Evolutionary conservation across 345 rosid genomes (phyloP), one percentile per base, ranked within the genome.

Genomic region (Syzygium aromaticum): DNA sequence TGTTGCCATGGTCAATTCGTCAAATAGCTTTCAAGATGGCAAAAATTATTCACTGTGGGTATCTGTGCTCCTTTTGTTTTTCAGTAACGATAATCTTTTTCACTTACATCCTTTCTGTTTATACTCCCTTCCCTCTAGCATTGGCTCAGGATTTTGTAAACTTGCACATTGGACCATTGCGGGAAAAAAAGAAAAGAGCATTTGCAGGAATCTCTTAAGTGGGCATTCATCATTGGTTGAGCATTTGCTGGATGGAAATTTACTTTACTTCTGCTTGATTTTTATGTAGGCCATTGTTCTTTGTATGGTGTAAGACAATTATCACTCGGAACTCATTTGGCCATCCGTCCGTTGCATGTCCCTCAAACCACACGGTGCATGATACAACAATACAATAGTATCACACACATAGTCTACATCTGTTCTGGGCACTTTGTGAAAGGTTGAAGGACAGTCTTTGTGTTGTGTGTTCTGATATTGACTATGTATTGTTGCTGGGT

Each of bases 41-140:
- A 93, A 90, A 67, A 90, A 86, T 89, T 88, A 88, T 87, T 88
- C 90, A 64, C 86, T 85, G 93, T 92, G 52, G 86, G 90, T 57
- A 9, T 15, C 43, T 15, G 6, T 78, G 80, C 46, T 56, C 30
- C 19, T 54, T 57, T 80, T 57, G 77, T 23, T 85, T 25, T 73
- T n/a, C 17, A 46, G n/a, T 5, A 38, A 38, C 7, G 8, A 3
- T 25, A 19, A 73, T 33, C 25, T 19, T 73, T 73, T 73, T 38
- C 40, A 19, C 80, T 19, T 73, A 25, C 23, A 38, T 73, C 27
- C n/a, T 73, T 52, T 27, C 77, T 25, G 28, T 25, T 49, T 59
- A 43, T 40, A 33, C 78, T 33, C 33, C 22, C 46, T 54, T 85
- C 23, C 16, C 86, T 53, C 53, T 9, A 25, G 80, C 7, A 73